Evolutionary conservation across 164 flowering plant genomes (phyloP).

Genomic region (Tinospora cordifolia): DNA sequence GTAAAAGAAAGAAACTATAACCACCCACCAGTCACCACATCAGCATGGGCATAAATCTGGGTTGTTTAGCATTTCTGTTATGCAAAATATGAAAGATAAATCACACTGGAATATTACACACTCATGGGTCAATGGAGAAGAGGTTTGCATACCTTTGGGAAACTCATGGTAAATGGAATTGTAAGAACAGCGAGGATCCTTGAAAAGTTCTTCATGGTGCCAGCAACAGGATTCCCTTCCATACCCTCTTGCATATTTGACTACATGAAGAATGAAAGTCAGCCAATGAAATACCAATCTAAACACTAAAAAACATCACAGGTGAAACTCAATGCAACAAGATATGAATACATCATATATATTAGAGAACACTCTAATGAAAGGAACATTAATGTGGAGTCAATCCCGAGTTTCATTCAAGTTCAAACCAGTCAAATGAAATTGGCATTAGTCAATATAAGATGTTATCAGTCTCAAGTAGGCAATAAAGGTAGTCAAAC

Average conservation of each 20-base stretch:
- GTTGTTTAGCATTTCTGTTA: not conserved
- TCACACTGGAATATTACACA: not conserved
- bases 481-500: no score
- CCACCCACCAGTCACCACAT: no score
- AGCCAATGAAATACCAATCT: slow-evolving; percentile 3
- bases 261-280: slow-evolving; percentile 22
- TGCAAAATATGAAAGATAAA: not conserved
- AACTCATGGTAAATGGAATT: slow-evolving; percentile 67
- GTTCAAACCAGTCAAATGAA: not conserved
- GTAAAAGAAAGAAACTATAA: no score
- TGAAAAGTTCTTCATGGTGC: slow-evolving; percentile 63
- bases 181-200: slow-evolving; percentile 63
- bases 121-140: not conserved
- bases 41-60: no score
- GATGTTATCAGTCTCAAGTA: no score
- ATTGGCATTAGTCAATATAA: no score
- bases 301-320: not conserved
- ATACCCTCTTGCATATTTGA: slow-evolving; percentile 84
- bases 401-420: not conserved
- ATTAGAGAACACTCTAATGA: not conserved
- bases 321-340: not conserved
- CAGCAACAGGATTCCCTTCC: slow-evolving; percentile 85
- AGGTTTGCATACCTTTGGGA: slow-evolving; percentile 56
- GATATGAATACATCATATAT: not conserved
- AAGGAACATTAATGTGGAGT: not conserved